A percentile compares a stretch with the other conserved stretches of the same genome.
Evolutionary conservation across 2,329 filamentous ascomycete genomes (phyloP).

Genomic region (Aspergillus calidoustus): DNA sequence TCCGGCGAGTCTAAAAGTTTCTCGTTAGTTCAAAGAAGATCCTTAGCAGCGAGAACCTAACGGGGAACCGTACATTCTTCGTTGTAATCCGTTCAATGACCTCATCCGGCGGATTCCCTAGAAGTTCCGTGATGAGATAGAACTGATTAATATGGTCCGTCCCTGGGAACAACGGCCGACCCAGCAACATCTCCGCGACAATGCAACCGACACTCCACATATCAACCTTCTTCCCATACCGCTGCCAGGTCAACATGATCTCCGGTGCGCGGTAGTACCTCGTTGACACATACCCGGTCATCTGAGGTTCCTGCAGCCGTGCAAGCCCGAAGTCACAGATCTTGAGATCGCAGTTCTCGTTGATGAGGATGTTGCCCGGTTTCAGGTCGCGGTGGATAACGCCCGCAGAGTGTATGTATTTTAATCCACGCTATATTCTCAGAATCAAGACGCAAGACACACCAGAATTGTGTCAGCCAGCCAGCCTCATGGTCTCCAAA

Average conservation of each 20-base stretch:
- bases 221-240: conserved; percentile 98
- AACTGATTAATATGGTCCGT: conserved; percentile 99
- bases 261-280: conserved; percentile 98
- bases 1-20: conserved; percentile 75
- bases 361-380: conserved; percentile 98
- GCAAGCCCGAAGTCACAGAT: conserved; percentile 99
- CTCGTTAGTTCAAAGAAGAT: background rate
- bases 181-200: conserved; percentile 98
- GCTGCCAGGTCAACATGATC: conserved; percentile 99
- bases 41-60: background rate
- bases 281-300: conserved; percentile 99
- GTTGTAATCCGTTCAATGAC: conserved; percentile 98
- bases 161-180: conserved; percentile 95
- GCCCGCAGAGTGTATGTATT: conserved; percentile 98
- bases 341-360: conserved; percentile 99
- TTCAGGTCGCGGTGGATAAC: conserved; percentile 98
- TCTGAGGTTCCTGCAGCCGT: conserved; percentile 97
- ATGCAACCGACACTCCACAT: conserved; percentile 99
- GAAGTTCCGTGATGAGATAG: conserved; percentile 96
- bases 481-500: background rate
- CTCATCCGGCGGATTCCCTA: conserved; percentile 95
- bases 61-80: conserved; percentile 71
- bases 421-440: conserved; percentile 77
- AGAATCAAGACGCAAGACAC: conserved; percentile 51
- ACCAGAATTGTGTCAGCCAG: conserved; percentile 2